Evolutionary conservation across 75 land plant species (phyloP).

Genomic region (Sequoiadendron giganteum): DNA sequence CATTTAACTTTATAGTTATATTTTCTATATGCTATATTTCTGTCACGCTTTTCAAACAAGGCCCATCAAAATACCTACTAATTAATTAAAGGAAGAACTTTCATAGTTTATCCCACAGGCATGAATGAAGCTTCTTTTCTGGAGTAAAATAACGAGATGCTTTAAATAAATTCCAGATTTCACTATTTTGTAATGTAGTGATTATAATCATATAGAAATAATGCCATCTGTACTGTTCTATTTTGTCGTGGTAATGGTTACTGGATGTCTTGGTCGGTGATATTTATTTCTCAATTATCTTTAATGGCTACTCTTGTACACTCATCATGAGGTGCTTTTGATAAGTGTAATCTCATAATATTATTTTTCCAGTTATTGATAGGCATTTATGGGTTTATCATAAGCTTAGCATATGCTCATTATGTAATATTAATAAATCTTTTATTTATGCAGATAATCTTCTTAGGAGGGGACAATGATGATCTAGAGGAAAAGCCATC

Average conservation of each 20-base stretch:
- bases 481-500: slow-evolving; percentile 3
- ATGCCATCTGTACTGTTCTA: background rate
- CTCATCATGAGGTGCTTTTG: background rate
- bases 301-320: background rate
- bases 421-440: background rate
- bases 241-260: background rate
- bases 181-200: background rate
- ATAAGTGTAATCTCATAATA: background rate
- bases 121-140: background rate
- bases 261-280: background rate
- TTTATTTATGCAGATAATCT: background rate
- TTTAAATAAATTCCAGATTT: background rate
- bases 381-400: background rate
- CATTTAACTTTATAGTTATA: too few relatives aligned
- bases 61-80: too few relatives aligned
- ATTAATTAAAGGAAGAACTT: background rate
- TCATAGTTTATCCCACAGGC: background rate
- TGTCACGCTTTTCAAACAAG: too few relatives aligned
- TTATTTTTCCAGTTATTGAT: background rate
- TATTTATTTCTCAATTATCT: background rate
- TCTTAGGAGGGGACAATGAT: background rate
- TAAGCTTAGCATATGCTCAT: background rate
- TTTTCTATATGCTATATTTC: too few relatives aligned
- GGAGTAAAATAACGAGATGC: background rate
- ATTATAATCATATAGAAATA: background rate